These are phyloP conservation scores for Cyberlindnera sargentensis DNA, from an alignment of 805 yeast species.

Conservation along the genomic window DNA sequence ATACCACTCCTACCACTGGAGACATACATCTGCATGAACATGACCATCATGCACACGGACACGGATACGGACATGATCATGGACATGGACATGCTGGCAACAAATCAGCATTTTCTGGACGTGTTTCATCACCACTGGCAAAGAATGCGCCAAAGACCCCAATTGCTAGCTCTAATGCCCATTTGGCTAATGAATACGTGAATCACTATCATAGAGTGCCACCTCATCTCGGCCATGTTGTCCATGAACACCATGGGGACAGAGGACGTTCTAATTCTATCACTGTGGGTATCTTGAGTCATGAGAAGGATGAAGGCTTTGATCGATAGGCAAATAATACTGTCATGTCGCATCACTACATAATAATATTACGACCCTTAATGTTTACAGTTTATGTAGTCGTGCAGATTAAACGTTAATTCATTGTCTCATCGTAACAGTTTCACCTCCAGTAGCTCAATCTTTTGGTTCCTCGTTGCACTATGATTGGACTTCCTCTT, in stretches of 20 bases:
- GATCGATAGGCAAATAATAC: neutral
- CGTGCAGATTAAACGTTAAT: neutral
- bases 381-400: no score
- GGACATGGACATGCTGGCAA: neutral
- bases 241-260: neutral
- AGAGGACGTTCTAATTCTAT: constrained; percentile 21
- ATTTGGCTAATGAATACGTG: constrained; percentile 12
- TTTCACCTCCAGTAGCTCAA: constrained; percentile 13
- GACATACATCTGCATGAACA: neutral
- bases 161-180: constrained; percentile 24
- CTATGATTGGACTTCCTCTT: constrained; percentile 25
- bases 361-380: neutral
- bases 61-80: no score
- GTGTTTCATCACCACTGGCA: constrained; percentile 30
- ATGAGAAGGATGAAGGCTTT: neutral
- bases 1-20: neutral
- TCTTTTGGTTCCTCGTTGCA: constrained; percentile 10
- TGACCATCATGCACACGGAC: no score
- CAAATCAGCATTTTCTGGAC: constrained; percentile 1
- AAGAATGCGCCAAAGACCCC: constrained; percentile 29
- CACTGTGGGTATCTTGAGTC: constrained; percentile 18
- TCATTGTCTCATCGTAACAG: neutral
- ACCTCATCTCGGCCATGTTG: neutral
- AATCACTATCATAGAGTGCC: constrained; percentile 5
- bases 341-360: no score